These are phyloP conservation scores for Chrysoporthe puriensis DNA, from an alignment of 2,329 filamentous ascomycete genomes.

Conservation along the genomic window DNA sequence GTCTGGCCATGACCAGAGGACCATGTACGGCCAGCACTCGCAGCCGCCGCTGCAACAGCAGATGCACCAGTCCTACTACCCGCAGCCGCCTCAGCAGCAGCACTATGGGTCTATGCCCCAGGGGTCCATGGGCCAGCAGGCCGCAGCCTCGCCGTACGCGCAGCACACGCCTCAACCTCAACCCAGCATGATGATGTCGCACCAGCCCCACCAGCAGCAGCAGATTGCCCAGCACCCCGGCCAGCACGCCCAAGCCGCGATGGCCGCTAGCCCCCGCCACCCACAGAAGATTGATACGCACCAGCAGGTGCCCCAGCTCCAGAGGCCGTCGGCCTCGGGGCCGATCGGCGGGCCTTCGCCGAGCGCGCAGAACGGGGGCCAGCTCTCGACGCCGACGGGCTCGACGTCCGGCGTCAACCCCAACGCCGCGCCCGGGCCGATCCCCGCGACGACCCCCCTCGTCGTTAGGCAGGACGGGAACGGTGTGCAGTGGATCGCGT, in stretches of 20 bases:
- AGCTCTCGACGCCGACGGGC: slow-evolving; percentile 46
- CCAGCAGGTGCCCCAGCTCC: slow-evolving; percentile 60
- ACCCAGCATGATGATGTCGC: slow-evolving; percentile 69
- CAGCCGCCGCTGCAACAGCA: slow-evolving; percentile 74
- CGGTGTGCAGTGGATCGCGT: slow-evolving; percentile 98
- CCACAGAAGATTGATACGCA: slow-evolving; percentile 64
- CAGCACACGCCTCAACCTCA: slow-evolving; percentile 68
- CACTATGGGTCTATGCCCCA: slow-evolving; percentile 66
- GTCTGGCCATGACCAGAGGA: slow-evolving; percentile 84
- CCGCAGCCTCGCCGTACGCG: slow-evolving; percentile 60
- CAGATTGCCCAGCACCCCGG: slow-evolving; percentile 63
- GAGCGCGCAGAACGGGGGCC: slow-evolving; percentile 23
- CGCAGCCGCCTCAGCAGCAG: slow-evolving; percentile 58
- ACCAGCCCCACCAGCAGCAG: slow-evolving; percentile 56
- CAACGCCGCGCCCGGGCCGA: slow-evolving; percentile 91
- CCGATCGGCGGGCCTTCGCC: slow-evolving; percentile 42
- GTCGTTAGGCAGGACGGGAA: slow-evolving; percentile 95
- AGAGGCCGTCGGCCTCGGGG: slow-evolving; percentile 54
- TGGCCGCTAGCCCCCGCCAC: slow-evolving; percentile 64
- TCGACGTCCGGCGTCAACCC: slow-evolving; percentile 70
- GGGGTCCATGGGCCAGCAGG: slow-evolving; percentile 44
- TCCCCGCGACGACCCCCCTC: slow-evolving; percentile 92
- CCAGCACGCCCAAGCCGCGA: slow-evolving; percentile 58
- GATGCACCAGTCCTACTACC: slow-evolving; percentile 68
- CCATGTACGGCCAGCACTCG: slow-evolving; percentile 79